Conservation (phyloP, 768 basidiomycete genomes). For the Rhizopogon vulgaris region DNA sequence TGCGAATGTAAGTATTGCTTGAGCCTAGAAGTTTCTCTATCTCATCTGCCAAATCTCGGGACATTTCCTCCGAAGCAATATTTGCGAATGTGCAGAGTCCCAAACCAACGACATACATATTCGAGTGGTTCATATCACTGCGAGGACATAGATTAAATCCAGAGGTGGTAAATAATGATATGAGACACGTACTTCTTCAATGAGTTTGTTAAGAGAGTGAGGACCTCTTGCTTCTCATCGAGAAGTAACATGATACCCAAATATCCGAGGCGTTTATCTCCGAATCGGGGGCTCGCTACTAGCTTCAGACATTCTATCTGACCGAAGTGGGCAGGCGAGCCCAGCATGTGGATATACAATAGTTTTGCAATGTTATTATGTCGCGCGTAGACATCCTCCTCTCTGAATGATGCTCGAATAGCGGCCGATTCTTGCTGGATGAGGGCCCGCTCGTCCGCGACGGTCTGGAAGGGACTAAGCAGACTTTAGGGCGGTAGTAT, state of each 20-base stretch:
- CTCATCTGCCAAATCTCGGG: conserved; percentile 94
- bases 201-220: conserved; percentile 96
- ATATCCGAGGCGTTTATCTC: conserved; percentile 94
- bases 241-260: conserved; percentile 95
- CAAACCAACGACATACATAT: conserved; percentile 97
- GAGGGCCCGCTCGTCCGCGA: conserved; percentile 95
- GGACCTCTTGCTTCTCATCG: conserved; percentile 96
- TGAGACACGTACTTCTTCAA: conserved; percentile 78
- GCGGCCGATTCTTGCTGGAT: conserved; percentile 97
- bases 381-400: conserved; percentile 91
- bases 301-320: conserved; percentile 97
- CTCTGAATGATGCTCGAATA: conserved; percentile 93
- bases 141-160: conserved; percentile 7
- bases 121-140: conserved; percentile 99
- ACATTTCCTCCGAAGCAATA: conserved; percentile 99
- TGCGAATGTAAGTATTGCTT: conserved; percentile 97
- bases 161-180: neutral
- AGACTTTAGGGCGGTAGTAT: conserved; percentile 12
- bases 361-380: conserved; percentile 98
- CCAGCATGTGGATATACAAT: conserved; percentile 98
- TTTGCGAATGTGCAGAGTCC: conserved; percentile 98
- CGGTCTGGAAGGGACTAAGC: conserved; percentile 55
- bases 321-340: conserved; percentile 97
- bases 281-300: conserved; percentile 91
- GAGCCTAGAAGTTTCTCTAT: conserved; percentile 96